phyloP scores from a whole-genome alignment of 305 asterid genomes.

The Fraxinus ornus region DNA sequence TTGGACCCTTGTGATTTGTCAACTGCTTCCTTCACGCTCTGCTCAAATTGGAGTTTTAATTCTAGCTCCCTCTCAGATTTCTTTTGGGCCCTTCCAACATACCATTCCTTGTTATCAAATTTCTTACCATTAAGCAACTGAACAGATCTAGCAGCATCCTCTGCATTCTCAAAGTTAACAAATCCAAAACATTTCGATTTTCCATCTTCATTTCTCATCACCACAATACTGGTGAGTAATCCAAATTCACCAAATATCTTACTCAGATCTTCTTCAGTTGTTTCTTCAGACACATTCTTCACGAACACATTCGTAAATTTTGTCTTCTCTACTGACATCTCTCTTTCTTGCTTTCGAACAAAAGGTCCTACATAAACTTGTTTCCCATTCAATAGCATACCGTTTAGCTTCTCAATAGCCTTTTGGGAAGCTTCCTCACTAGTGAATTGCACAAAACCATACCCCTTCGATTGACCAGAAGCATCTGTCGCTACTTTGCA shows the following conservation, averaged over 20 bases:
- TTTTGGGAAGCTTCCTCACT: slow-evolving; percentile 78
- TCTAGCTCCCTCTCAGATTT: slow-evolving; percentile 85
- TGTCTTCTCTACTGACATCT: slow-evolving; percentile 61
- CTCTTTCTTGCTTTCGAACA: slow-evolving; percentile 89
- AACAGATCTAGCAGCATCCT: slow-evolving; percentile 88
- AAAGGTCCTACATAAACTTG: slow-evolving; percentile 91
- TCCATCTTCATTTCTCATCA: slow-evolving; percentile 92
- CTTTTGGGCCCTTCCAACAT: slow-evolving; percentile 93
- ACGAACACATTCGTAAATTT: slow-evolving; percentile 85
- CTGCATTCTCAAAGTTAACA: slow-evolving; percentile 85
- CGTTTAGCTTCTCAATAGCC: slow-evolving; percentile 85
- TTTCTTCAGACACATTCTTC: slow-evolving; percentile 79
- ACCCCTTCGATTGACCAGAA: slow-evolving; percentile 84
- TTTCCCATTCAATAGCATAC: slow-evolving; percentile 90
- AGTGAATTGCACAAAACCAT: slow-evolving; percentile 92
- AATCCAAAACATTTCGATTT: slow-evolving; percentile 91
- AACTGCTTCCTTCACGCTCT: slow-evolving; percentile 70
- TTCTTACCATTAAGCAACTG: slow-evolving; percentile 74
- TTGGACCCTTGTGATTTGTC: slow-evolving; percentile 81
- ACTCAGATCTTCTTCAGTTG: slow-evolving; percentile 70
- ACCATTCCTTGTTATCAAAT: slow-evolving; percentile 77
- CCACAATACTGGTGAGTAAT: slow-evolving; percentile 57
- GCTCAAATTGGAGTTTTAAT: slow-evolving; percentile 69
- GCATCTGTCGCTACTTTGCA: slow-evolving; percentile 83
- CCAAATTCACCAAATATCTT: slow-evolving; percentile 78